Conservation (phyloP, 768 basidiomycete species). For the Xanthoconium purpureum region DNA sequence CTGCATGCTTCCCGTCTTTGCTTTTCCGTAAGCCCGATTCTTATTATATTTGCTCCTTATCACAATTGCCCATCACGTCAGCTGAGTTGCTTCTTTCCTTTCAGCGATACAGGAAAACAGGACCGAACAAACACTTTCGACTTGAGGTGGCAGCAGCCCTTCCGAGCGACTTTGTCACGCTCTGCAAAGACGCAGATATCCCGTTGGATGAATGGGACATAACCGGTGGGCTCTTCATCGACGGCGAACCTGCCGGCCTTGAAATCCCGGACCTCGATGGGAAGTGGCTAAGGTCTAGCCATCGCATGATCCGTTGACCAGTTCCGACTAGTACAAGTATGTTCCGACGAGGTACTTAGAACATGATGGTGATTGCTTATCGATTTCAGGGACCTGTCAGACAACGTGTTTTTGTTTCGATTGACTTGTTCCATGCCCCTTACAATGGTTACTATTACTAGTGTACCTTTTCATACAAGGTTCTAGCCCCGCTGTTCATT, state of each 20-base stretch:
- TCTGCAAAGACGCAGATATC: constrained; percentile 49
- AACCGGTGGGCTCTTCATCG: constrained; percentile 46
- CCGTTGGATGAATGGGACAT: constrained; percentile 35
- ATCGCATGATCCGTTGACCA: constrained; percentile 13
- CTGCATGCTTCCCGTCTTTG: constrained; percentile 60
- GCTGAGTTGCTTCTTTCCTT: background rate
- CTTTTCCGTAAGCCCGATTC: constrained; percentile 43
- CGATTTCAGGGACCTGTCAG: constrained; percentile 8
- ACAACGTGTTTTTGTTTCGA: constrained; percentile 20
- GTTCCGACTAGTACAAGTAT: background rate
- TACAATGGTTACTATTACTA: constrained; percentile 15
- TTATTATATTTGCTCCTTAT: background rate
- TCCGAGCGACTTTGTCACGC: constrained; percentile 50
- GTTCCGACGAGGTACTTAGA: constrained; percentile 5
- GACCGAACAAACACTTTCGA: constrained; percentile 46
- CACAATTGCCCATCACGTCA: background rate
- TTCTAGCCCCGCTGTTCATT: constrained; percentile 17
- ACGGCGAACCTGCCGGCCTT: constrained; percentile 38
- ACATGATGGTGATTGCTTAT: background rate
- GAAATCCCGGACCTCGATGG: constrained; percentile 41
- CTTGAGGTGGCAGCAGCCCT: constrained; percentile 57
- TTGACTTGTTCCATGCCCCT: constrained; percentile 10
- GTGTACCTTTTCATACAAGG: constrained; percentile 23
- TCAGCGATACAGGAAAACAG: constrained; percentile 48
- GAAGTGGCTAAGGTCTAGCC: constrained; percentile 27